Evolutionary conservation across 164 flowering plant species (phyloP).

Genomic region (Berberis thunbergii): DNA sequence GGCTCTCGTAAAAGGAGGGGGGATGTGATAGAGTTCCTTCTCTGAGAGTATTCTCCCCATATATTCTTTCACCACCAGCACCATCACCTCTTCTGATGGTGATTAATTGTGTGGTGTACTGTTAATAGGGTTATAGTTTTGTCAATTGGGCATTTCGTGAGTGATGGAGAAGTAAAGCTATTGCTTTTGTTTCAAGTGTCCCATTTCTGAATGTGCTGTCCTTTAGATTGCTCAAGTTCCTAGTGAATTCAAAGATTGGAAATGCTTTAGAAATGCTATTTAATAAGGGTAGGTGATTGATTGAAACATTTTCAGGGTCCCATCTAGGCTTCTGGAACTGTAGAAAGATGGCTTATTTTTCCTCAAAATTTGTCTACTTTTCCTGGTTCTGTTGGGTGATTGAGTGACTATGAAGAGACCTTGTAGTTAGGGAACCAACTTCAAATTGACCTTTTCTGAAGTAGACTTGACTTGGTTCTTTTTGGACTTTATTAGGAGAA

Average conservation of each 20-base stretch:
- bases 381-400: slow-evolving; percentile 1
- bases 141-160: slow-evolving; percentile 12
- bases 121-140: slow-evolving; percentile 1
- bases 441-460: slow-evolving; percentile 1
- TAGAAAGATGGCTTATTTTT: neutral
- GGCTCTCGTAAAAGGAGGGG: slow-evolving; percentile 10
- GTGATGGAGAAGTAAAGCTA: slow-evolving; percentile 30
- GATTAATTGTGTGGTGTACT: neutral
- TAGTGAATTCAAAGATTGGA: too few species aligned
- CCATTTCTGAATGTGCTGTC: neutral
- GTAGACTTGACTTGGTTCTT: too few species aligned
- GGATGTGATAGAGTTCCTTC: slow-evolving; percentile 13
- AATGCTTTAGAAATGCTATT: neutral
- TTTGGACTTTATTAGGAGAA: too few species aligned
- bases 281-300: neutral
- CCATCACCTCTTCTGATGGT: neutral
- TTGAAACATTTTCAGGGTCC: neutral
- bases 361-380: too few species aligned
- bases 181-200: slow-evolving; percentile 39
- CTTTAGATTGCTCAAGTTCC: neutral
- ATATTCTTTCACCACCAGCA: slow-evolving; percentile 6
- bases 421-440: slow-evolving; percentile 1
- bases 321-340: neutral
- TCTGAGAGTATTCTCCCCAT: slow-evolving; percentile 17
- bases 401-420: slow-evolving; percentile 6